A percentile compares a stretch with the other conserved stretches of the same genome.
phyloP scores from a whole-genome alignment of 768 basidiomycete genomes.

The Tricholoma sp. region DNA sequence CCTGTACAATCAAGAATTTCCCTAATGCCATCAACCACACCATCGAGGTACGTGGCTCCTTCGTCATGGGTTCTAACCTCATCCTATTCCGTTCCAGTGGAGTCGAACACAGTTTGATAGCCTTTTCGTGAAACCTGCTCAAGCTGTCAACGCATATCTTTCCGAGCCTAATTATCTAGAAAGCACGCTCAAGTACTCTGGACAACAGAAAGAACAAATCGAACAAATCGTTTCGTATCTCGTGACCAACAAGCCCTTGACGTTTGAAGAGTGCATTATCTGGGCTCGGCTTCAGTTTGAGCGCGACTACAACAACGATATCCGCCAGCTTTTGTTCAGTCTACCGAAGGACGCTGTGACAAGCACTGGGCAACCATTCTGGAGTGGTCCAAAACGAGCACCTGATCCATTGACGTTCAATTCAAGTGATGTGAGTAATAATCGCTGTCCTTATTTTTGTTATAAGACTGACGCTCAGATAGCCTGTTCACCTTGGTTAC shows the following conservation, averaged over 20 bases:
- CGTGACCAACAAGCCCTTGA: conserved; percentile 88
- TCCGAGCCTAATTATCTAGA: conserved; percentile 96
- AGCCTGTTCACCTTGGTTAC: conserved; percentile 86
- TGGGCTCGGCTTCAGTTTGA: conserved; percentile 98
- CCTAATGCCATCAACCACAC: conserved; percentile 97
- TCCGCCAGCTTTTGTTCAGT: conserved; percentile 88
- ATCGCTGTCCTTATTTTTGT: background rate
- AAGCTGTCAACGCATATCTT: conserved; percentile 93
- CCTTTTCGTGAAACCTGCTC: conserved; percentile 89
- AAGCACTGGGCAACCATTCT: conserved; percentile 93
- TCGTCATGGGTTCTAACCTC: background rate
- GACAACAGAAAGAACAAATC: conserved; percentile 86
- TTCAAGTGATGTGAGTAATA: conserved; percentile 67
- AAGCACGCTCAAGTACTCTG: conserved; percentile 83
- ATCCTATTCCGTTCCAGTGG: conserved; percentile 54
- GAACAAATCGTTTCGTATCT: conserved; percentile 86
- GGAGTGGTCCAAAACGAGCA: conserved; percentile 98
- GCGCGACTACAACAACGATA: conserved; percentile 87
- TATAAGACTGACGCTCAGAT: conserved; percentile 1
- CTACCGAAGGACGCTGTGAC: conserved; percentile 93
- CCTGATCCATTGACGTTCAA: conserved; percentile 88
- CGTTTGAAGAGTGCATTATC: conserved; percentile 94
- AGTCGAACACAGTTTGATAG: conserved; percentile 89
- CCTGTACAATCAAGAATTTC: conserved; percentile 98
- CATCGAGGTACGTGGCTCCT: conserved; percentile 64